These are phyloP conservation scores for Phellopilus nigrolimitatus DNA, from an alignment of 1,284 basidiomycete genomes.

Conservation along the genomic window DNA sequence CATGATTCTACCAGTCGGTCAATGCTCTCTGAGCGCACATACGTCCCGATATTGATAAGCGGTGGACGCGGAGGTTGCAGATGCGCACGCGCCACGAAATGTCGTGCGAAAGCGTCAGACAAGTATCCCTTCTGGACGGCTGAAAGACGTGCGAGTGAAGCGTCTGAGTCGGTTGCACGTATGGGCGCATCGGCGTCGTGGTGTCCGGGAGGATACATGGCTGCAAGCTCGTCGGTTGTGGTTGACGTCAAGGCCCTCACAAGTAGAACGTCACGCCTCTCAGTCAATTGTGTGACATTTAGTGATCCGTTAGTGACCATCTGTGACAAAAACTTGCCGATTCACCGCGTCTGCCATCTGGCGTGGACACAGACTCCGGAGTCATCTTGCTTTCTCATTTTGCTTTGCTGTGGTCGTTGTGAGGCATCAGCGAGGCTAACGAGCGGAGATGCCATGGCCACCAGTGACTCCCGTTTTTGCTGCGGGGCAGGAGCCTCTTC, in stretches of 20 bases:
- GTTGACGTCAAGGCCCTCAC: no score
- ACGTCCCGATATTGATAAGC: slow-evolving; percentile 94
- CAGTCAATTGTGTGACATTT: no score
- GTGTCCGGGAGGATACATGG: slow-evolving; percentile 15
- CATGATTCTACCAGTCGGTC: slow-evolving; percentile 78
- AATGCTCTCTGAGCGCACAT: slow-evolving; percentile 76
- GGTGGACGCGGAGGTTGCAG: slow-evolving; percentile 68
- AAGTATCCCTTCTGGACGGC: slow-evolving; percentile 77
- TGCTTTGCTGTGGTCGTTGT: slow-evolving; percentile 4
- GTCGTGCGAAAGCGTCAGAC: slow-evolving; percentile 61
- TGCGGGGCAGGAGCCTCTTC: slow-evolving; percentile 72
- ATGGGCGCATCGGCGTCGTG: slow-evolving; percentile 51
- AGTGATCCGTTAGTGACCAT: no score
- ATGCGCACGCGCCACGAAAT: slow-evolving; percentile 61
- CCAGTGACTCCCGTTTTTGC: slow-evolving; percentile 45
- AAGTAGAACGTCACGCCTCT: no score
- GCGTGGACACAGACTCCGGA: no score
- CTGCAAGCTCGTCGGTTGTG: no score
- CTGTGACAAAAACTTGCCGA: neutral
- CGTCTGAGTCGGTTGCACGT: slow-evolving; percentile 70
- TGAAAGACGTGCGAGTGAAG: slow-evolving; percentile 73
- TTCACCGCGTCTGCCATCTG: neutral
- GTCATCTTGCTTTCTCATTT: neutral
- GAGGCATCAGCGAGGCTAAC: slow-evolving; percentile 6
- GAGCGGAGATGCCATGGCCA: slow-evolving; percentile 27